phyloP scores from a whole-genome alignment of 768 basidiomycete species.

The Agaricus blazei region DNA sequence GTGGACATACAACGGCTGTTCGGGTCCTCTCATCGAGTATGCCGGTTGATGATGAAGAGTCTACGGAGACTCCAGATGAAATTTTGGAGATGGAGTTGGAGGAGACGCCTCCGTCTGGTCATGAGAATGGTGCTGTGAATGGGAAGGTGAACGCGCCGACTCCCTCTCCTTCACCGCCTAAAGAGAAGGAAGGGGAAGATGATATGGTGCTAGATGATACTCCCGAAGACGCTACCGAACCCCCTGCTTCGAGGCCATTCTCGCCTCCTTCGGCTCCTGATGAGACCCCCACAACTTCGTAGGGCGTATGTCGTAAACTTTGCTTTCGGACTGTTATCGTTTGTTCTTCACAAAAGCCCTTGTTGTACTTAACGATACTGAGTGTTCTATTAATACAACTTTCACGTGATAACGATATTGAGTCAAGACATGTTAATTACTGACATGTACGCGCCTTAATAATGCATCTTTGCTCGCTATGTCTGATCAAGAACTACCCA shows the following conservation, averaged over 20 bases:
- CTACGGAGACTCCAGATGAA: constrained; percentile 6
- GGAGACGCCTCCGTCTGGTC: constrained; percentile 2
- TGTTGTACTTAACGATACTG: background rate
- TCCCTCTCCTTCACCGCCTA: background rate
- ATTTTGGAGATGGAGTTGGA: constrained; percentile 37
- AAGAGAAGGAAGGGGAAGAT: constrained; percentile 4
- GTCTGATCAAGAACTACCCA: constrained; percentile 22
- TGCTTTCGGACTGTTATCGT: background rate
- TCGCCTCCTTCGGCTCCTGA: background rate
- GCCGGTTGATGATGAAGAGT: constrained; percentile 1
- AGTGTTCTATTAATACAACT: background rate
- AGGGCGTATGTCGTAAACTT: background rate
- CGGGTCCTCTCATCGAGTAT: constrained; percentile 30
- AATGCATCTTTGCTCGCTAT: constrained; percentile 12
- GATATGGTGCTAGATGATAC: constrained; percentile 5
- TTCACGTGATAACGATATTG: no score
- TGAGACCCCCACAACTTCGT: background rate
- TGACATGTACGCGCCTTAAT: background rate
- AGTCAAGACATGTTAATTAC: background rate
- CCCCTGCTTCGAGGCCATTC: background rate
- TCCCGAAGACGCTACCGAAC: background rate
- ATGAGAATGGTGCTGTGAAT: constrained; percentile 3
- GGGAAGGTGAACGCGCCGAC: background rate
- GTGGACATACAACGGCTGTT: constrained; percentile 56
- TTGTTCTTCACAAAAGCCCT: background rate